phyloP scores from a whole-genome alignment of 139 green algal species.

The Closterium sp. region DNA sequence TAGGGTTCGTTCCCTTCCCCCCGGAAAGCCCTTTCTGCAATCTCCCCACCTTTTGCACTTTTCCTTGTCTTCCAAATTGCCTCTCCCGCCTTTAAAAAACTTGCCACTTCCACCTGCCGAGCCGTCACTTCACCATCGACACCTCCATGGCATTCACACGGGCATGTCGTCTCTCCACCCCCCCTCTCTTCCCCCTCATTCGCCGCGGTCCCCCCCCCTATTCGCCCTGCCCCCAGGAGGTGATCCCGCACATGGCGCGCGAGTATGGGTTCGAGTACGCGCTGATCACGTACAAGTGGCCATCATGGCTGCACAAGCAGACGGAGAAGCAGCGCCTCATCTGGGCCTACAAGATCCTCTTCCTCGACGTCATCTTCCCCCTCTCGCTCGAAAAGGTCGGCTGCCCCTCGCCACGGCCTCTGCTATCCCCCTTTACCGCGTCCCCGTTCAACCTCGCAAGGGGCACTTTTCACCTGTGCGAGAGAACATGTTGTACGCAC shows the following conservation, averaged over 20 bases:
- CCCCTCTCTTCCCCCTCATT: not conserved
- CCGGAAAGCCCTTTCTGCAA: no score
- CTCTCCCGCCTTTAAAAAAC: no score
- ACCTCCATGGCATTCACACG: no score
- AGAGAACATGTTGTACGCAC: no score
- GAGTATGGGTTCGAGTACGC: constrained; percentile 82
- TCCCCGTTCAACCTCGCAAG: no score
- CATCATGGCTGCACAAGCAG: constrained; percentile 92
- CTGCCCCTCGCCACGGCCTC: no score
- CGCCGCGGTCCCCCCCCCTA: not conserved
- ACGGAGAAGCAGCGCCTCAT: constrained; percentile 93
- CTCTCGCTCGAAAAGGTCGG: constrained; percentile 73
- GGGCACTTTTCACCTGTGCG: no score
- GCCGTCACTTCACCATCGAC: no score
- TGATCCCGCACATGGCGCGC: constrained; percentile 85
- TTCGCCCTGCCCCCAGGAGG: constrained; percentile 38
- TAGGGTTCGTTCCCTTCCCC: not conserved
- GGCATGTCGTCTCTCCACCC: not conserved
- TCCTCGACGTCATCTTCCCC: constrained; percentile 98
- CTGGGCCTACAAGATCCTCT: constrained; percentile 92
- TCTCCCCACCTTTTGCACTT: no score
- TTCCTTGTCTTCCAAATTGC: no score
- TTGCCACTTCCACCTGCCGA: no score
- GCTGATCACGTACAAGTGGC: constrained; percentile 99
- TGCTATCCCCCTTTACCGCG: not conserved